A percentile compares a stretch with the other conserved stretches of the same genome.
phyloP scores from a whole-genome alignment of 768 basidiomycete species.

The Boletellus ananas region DNA sequence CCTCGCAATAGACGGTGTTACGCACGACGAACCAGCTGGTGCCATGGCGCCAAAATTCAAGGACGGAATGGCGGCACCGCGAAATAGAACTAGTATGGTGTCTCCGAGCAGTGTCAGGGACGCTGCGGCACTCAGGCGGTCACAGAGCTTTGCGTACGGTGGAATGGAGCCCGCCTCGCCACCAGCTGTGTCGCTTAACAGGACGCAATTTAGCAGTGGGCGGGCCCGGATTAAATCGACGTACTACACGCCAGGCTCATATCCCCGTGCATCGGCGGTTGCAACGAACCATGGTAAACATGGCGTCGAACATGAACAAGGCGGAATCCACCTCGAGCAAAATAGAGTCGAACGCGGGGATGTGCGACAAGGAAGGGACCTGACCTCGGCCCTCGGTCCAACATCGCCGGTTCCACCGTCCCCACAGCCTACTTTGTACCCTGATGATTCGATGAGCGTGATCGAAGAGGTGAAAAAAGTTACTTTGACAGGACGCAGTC shows the following conservation, averaged over 20 bases:
- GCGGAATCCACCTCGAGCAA: constrained; percentile 27
- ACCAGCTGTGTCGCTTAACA: constrained; percentile 20
- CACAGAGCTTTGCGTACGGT: constrained; percentile 48
- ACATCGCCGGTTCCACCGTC: constrained; percentile 39
- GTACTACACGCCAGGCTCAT: constrained; percentile 53
- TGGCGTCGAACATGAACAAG: constrained; percentile 33
- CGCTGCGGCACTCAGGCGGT: constrained; percentile 22
- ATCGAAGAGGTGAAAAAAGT: constrained; percentile 38
- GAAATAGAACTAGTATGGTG: constrained; percentile 23
- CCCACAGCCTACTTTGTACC: constrained; percentile 62
- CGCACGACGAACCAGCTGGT: constrained; percentile 40
- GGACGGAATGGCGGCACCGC: constrained; percentile 25
- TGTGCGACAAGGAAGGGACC: constrained; percentile 41
- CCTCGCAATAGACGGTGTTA: constrained; percentile 34
- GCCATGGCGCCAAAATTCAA: constrained; percentile 33
- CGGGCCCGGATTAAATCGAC: constrained; percentile 68
- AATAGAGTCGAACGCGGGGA: constrained; percentile 36
- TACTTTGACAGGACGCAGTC: constrained; percentile 23
- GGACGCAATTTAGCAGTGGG: constrained; percentile 39
- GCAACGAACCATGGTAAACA: constrained; percentile 34
- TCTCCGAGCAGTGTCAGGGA: constrained; percentile 20
- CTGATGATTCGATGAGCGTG: constrained; percentile 69
- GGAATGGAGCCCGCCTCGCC: constrained; percentile 51
- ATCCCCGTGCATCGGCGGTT: constrained; percentile 51
- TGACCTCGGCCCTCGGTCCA: constrained; percentile 39